Base-by-base conservation (phyloP, 805 yeast genomes). In the Candida endomychidarum region DNA sequence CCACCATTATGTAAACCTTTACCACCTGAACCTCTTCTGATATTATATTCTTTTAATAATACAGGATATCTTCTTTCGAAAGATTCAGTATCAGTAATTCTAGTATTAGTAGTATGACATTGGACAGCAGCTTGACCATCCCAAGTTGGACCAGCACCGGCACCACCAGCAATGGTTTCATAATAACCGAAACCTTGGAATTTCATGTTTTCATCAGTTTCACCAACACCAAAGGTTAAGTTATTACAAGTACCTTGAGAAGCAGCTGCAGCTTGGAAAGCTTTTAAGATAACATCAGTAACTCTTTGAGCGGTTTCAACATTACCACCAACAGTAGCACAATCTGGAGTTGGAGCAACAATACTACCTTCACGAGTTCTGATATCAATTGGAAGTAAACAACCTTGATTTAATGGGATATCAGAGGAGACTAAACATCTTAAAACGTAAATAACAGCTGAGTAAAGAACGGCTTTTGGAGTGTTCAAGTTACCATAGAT, bases 51-150 rank as follows among this genome's bases (percentile, higher is more conserved):
- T 15, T 23, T 33, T 8, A 46, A 14, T 2, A 40, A 10, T 14
- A 37, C 34, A 2, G 48, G 49, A 35, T 36, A 43, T 35, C 45
- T 30, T 21, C 41, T 34, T 26, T 44, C 49, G n/a, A 44, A 37
- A 3, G 40, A 33, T 33, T 45, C 48, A 7, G 45, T 34, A 31
- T 45, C 47, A 23, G 47, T 47, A 21, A 42, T 47, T 23, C 27
- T 37, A 18, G 49, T 44, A 35, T 44, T 47, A 71, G 50, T 46
- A 34, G 50, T 85, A 84, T 38, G 74, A 49, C 47, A 61, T 50
- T 71, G 72, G 53, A 38, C 60, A 48, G 75, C 74, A 29, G 37
- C 15, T 12, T 25, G 37, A 3, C 48, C 48, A 25, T 32, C 19
- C 27, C 27, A 32, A 22, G 27, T 15, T 6, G 23, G 22, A 9